phyloP scores from a whole-genome alignment of 306 rosid species.

The Begonia loranthoides region DNA sequence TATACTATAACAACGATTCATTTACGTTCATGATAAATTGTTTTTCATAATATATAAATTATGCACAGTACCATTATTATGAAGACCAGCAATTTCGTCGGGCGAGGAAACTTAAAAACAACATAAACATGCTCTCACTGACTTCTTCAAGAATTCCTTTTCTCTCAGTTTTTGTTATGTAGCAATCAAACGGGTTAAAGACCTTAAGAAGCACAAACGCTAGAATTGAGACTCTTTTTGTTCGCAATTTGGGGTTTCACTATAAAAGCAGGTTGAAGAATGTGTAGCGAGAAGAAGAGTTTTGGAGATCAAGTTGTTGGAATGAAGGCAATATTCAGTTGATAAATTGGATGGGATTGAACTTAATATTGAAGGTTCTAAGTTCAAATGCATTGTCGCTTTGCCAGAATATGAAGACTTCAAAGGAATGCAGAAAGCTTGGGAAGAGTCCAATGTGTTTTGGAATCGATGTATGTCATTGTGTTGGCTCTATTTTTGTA shows the following conservation, averaged over 20 bases:
- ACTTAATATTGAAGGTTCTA: slow-evolving; percentile 64
- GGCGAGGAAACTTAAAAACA: too few relatives aligned
- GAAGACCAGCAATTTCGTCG: too few relatives aligned
- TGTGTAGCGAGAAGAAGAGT: slow-evolving; percentile 17
- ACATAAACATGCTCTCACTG: slow-evolving; percentile 58
- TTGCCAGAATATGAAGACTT: slow-evolving; percentile 54
- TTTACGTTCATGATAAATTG: too few relatives aligned
- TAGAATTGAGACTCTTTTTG: slow-evolving; percentile 44
- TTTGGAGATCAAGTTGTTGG: slow-evolving; percentile 31
- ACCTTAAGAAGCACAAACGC: slow-evolving; percentile 73
- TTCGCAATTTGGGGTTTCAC: slow-evolving; percentile 48
- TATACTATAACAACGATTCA: too few relatives aligned
- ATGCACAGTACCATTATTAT: too few relatives aligned
- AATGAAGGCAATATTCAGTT: slow-evolving; percentile 39
- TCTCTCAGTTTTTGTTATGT: slow-evolving; percentile 38
- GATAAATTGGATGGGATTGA: slow-evolving; percentile 67
- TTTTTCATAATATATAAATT: too few relatives aligned
- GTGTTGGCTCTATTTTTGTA: background rate
- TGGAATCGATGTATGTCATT: slow-evolving; percentile 34
- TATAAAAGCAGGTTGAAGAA: background rate
- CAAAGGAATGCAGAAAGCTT: slow-evolving; percentile 34
- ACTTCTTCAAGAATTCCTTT: slow-evolving; percentile 45
- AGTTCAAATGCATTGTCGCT: slow-evolving; percentile 36
- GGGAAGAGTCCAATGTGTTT: slow-evolving; percentile 58
- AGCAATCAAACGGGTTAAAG: slow-evolving; percentile 31